Evolutionary conservation across 331 rosid genomes (phyloP).

Genomic region (Malus hybrid): DNA sequence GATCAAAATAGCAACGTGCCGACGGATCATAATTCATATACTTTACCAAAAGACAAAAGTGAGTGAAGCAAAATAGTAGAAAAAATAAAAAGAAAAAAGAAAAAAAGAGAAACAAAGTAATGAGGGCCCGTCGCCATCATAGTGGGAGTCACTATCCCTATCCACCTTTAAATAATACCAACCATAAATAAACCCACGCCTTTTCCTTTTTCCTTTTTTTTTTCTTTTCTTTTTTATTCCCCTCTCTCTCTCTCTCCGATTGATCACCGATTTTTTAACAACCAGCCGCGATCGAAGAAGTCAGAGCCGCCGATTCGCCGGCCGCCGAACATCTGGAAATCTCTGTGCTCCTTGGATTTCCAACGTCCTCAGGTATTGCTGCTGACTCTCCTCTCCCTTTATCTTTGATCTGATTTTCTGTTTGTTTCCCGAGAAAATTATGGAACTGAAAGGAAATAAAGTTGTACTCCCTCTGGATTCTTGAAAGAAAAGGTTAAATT

Average conservation of each 20-base stretch:
- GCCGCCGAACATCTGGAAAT: constrained; percentile 22
- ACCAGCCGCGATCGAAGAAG: constrained; percentile 23
- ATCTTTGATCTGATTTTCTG: constrained; percentile 46
- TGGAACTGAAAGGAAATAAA: constrained; percentile 4
- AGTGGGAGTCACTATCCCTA: constrained; percentile 51
- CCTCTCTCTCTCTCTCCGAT: constrained; percentile 9
- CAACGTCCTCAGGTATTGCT: constrained; percentile 23
- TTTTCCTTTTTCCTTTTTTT: neutral
- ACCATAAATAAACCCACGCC: constrained; percentile 21
- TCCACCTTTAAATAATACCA: constrained; percentile 33
- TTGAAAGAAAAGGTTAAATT: neutral
- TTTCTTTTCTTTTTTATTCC: neutral
- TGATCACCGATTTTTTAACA: constrained; percentile 32
- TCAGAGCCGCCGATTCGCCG: constrained; percentile 28
- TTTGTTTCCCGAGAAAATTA: constrained; percentile 5
- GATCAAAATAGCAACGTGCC: too few species aligned
- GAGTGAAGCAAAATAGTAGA: neutral
- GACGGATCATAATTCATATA: too few species aligned
- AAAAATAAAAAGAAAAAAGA: neutral
- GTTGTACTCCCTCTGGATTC: neutral
- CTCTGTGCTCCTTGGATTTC: constrained; percentile 2
- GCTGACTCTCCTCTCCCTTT: neutral
- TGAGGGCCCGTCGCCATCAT: constrained; percentile 51
- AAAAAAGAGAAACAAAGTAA: neutral
- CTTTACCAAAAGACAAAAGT: neutral